These are phyloP conservation scores for Phlyctochytrium planicorne DNA, from an alignment of 192 early-diverging fungal species.

Conservation along the genomic window DNA sequence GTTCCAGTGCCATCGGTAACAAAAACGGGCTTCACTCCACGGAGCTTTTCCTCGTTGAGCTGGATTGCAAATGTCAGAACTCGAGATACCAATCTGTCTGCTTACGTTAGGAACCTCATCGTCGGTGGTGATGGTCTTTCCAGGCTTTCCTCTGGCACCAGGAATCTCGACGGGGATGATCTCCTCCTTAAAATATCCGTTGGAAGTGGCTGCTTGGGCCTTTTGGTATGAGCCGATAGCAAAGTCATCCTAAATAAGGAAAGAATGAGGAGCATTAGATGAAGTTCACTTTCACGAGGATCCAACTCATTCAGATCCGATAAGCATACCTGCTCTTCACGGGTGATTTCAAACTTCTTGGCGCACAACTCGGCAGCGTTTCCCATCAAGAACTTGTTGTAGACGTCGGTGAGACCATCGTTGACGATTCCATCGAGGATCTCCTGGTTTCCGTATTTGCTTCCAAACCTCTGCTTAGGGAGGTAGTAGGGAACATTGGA, in stretches of 20 bases:
- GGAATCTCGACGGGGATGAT: slow-evolving; percentile 81
- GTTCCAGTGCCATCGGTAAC: slow-evolving; percentile 72
- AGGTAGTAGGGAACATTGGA: slow-evolving; percentile 83
- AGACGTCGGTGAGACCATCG: slow-evolving; percentile 63
- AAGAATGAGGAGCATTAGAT: slow-evolving; percentile 59
- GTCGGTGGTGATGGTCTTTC: slow-evolving; percentile 68
- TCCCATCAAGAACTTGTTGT: slow-evolving; percentile 54
- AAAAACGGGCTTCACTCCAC: slow-evolving; percentile 87
- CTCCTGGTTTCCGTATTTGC: slow-evolving; percentile 81
- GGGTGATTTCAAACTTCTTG: slow-evolving; percentile 68
- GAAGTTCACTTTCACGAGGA: slow-evolving; percentile 54
- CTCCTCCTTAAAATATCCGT: slow-evolving; percentile 79
- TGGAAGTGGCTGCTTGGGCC: slow-evolving; percentile 80
- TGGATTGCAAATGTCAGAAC: too few relatives aligned
- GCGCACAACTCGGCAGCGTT: slow-evolving; percentile 67
- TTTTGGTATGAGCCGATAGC: slow-evolving; percentile 82
- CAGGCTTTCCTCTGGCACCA: slow-evolving; percentile 79
- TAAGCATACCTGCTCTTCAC: slow-evolving; percentile 85
- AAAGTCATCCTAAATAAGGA: slow-evolving; percentile 72
- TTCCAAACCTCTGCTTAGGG: slow-evolving; percentile 49
- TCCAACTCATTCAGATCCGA: slow-evolving; percentile 70
- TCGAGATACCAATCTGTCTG: slow-evolving; percentile 41
- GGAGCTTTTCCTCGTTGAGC: slow-evolving; percentile 86
- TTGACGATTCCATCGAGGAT: slow-evolving; percentile 67
- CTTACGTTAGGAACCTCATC: slow-evolving; percentile 81